Percentiles rank a stretch among this genome's conserved stretches.
These are phyloP conservation scores for Brassica juncea DNA, from an alignment of 345 rosid genomes.

Conservation along the genomic window DNA sequence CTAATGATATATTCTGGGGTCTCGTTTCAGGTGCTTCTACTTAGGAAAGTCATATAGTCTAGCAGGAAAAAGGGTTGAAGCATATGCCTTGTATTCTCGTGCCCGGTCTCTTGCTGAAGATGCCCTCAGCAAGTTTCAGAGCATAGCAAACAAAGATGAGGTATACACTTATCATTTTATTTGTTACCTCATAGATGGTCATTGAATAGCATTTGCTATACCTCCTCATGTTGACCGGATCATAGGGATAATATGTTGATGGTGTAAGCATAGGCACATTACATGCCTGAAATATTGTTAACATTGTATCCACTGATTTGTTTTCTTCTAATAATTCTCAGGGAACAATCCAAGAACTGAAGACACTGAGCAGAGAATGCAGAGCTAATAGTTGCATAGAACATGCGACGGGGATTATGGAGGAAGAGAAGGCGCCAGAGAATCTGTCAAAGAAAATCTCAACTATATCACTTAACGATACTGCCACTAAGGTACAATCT, in stretches of 20 bases:
- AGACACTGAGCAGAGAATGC: constrained; percentile 61
- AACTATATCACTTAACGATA: constrained; percentile 61
- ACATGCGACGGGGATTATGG: constrained; percentile 84
- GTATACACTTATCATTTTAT: constrained; percentile 30
- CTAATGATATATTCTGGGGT: constrained; percentile 24
- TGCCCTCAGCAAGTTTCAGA: constrained; percentile 57
- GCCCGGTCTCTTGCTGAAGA: constrained; percentile 80
- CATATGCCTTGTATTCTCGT: constrained; percentile 70
- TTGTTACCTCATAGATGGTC: constrained; percentile 2
- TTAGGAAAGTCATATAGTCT: constrained; percentile 85
- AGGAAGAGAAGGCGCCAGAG: constrained; percentile 76
- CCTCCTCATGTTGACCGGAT: not conserved
- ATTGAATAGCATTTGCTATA: constrained; percentile 6
- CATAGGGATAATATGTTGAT: not conserved
- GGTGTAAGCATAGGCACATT: not conserved
- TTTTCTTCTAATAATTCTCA: constrained; percentile 25
- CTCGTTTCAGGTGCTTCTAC: constrained; percentile 79
- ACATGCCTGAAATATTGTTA: not conserved
- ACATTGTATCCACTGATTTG: not conserved
- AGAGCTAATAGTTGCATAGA: constrained; percentile 89
- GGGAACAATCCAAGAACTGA: constrained; percentile 63
- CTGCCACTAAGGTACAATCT: constrained; percentile 63
- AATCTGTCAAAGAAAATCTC: constrained; percentile 76
- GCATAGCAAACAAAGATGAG: constrained; percentile 50
- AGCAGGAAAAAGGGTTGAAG: constrained; percentile 91